Evolutionary conservation across 208 protist genomes (phyloP).

Genomic region (Trypanosoma cruzi): DNA sequence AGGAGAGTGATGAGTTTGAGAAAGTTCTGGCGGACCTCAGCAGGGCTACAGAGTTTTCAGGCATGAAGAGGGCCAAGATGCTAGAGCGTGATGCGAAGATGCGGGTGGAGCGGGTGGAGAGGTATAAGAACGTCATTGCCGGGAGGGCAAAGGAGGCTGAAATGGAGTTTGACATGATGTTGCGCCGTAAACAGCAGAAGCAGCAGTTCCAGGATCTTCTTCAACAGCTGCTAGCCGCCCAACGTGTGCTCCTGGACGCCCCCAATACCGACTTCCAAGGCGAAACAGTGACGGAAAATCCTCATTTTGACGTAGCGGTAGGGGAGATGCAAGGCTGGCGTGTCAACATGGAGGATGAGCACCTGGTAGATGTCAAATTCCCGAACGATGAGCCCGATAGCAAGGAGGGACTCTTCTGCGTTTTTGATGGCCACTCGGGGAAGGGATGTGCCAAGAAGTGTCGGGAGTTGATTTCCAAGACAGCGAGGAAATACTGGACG

Average conservation of each 20-base stretch:
- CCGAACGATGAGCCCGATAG: conserved; percentile 31
- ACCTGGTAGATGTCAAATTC: conserved; percentile 70
- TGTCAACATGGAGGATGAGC: conserved; percentile 88
- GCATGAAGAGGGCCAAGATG: conserved; percentile 38
- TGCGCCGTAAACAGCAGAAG: conserved; percentile 58
- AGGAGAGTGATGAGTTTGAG: conserved; percentile 74
- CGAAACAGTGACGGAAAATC: conserved; percentile 45
- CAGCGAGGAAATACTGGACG: conserved; percentile 27
- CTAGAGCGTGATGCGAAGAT: conserved; percentile 37
- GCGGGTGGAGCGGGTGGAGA: conserved; percentile 40
- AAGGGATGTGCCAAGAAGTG: conserved; percentile 45
- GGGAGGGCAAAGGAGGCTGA: conserved; percentile 55
- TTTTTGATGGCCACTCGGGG: conserved; percentile 91
- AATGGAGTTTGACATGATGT: conserved; percentile 31
- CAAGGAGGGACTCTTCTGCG: conserved; percentile 70
- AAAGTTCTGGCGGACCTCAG: conserved; percentile 61
- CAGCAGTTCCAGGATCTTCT: conserved; percentile 75
- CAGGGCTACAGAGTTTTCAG: conserved; percentile 57
- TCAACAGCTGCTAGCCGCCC: conserved; percentile 49
- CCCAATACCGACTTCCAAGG: conserved; percentile 74
- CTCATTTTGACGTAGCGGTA: conserved; percentile 74
- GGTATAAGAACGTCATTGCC: conserved; percentile 41
- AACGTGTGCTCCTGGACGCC: conserved; percentile 55
- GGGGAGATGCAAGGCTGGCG: conserved; percentile 91
- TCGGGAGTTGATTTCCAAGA: conserved; percentile 36